Base-by-base conservation (phyloP, 2,329 filamentous ascomycete species). In the Sclerotinia minor region DNA sequence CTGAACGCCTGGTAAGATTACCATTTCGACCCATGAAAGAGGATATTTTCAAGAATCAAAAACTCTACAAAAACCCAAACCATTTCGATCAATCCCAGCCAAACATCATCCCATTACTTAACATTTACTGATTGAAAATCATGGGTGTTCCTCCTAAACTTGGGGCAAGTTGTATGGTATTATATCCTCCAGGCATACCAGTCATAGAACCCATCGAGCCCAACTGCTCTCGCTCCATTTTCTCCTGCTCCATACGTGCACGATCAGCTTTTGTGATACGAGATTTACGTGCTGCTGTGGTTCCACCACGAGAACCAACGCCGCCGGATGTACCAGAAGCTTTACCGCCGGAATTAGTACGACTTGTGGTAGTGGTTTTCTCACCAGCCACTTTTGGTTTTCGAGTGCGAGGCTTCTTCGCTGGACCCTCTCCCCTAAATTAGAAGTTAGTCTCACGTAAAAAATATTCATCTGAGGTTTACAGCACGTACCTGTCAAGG, bases 251-350 rank as follows among this genome's bases (percentile, higher is more conserved):
- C 79, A 92, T 88, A 75, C 89, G 87, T 70, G 91, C 89, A 74
- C 92, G 91, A 76, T 94, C 91, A 49, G 91, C 90, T 78, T 97
- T 97, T 50, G 91, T 95, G 72, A 92, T 89, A 53, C 94, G 89
- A 64, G 92, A 92, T 78, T 96, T 96, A 73, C 93, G 85, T 44
- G 64, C 19, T 26, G 89, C 86, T 0, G 89, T 88, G 15, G 86
- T 83, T 55, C 91, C 91, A 64, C 91, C 91, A 53, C 92, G 85
- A 47, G 91, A 92, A n/a, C 90, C 89, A 13, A 89, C 87, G 58
- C 85, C 69, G 9, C 59, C 65, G 15, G 67, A 64, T 19, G 70
- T 67, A 41, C 61, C 64, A 19, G 64, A 60, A 24, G 65, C 69
- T 24, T 63, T 67, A 57, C 91, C 90, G 63, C 91, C 90, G 41